Percentiles rank a stretch among this genome's conserved stretches.
These are phyloP conservation scores for Sphagnum contortum DNA, from an alignment of 225 moss, liverwort and hornwort genomes.

Conservation along the genomic window DNA sequence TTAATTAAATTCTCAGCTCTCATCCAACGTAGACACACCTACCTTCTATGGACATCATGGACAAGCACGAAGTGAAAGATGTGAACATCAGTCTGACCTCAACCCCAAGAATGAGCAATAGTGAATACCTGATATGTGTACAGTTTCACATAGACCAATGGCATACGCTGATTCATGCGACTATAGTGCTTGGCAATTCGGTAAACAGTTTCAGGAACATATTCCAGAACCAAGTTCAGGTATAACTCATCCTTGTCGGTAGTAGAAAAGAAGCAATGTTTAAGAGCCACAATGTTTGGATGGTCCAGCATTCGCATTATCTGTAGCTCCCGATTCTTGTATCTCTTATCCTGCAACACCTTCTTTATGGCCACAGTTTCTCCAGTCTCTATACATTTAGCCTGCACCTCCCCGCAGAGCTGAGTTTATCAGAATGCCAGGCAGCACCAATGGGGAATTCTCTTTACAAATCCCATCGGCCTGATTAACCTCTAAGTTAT, in stretches of 20 bases:
- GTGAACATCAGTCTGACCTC: background rate
- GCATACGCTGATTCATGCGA: conserved; percentile 59
- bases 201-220: conserved; percentile 58
- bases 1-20: background rate
- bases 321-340: conserved; percentile 95
- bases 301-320: conserved; percentile 97
- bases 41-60: too few relatives aligned
- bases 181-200: conserved; percentile 61
- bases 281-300: conserved; percentile 90
- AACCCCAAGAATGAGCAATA: background rate
- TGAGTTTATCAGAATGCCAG: background rate
- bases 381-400: conserved; percentile 96
- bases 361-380: conserved; percentile 99
- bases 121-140: conserved; percentile 47
- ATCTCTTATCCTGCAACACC: conserved; percentile 91
- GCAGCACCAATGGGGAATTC: background rate
- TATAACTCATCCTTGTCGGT: conserved; percentile 72
- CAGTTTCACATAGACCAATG: conserved; percentile 56
- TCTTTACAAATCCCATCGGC: background rate
- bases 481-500: background rate
- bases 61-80: background rate
- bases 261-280: conserved; percentile 97
- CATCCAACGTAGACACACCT: too few relatives aligned
- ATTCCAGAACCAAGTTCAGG: conserved; percentile 61
- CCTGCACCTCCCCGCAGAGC: conserved; percentile 21